Conservation (phyloP, 2,329 filamentous ascomycete genomes). For the Paecilomyces sp. region DNA sequence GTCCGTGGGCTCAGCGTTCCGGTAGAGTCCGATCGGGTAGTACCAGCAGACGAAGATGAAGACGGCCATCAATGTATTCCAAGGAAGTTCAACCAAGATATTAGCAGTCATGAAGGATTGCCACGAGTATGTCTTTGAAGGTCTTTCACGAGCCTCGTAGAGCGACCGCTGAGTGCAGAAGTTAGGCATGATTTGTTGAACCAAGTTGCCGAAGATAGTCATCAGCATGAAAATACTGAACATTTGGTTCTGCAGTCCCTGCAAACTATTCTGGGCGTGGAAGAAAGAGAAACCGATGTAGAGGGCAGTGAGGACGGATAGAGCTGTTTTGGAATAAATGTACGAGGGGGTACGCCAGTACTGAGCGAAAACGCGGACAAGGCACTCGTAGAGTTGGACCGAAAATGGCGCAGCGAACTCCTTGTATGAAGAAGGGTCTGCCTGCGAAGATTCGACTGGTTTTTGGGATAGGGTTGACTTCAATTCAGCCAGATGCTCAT, state of each 20-base stretch:
- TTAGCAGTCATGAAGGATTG: conserved; percentile 64
- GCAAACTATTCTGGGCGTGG: conserved; percentile 62
- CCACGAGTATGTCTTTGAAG: conserved; percentile 67
- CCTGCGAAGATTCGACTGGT: conserved; percentile 22
- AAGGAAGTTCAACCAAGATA: conserved; percentile 62
- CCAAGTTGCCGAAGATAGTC: conserved; percentile 50
- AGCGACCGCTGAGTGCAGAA: not conserved
- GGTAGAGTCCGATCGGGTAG: conserved; percentile 52
- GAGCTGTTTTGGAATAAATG: conserved; percentile 65
- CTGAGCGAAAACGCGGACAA: conserved; percentile 69
- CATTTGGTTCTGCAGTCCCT: conserved; percentile 84
- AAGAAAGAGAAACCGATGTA: conserved; percentile 82
- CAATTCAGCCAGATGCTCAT: conserved; percentile 48
- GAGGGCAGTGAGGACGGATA: conserved; percentile 46
- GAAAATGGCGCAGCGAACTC: conserved; percentile 73
- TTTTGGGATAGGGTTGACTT: conserved; percentile 28
- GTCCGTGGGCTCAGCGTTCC: not conserved
- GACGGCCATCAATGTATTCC: conserved; percentile 54
- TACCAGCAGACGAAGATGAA: conserved; percentile 70
- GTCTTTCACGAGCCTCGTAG: conserved; percentile 61
- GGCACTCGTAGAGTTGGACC: conserved; percentile 57
- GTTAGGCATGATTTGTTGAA: not conserved
- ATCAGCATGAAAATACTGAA: conserved; percentile 79
- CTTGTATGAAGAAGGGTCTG: conserved; percentile 46
- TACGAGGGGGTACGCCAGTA: conserved; percentile 86